phyloP scores from a whole-genome alignment of 2,329 filamentous ascomycete genomes.

The Triangularia setosa region DNA sequence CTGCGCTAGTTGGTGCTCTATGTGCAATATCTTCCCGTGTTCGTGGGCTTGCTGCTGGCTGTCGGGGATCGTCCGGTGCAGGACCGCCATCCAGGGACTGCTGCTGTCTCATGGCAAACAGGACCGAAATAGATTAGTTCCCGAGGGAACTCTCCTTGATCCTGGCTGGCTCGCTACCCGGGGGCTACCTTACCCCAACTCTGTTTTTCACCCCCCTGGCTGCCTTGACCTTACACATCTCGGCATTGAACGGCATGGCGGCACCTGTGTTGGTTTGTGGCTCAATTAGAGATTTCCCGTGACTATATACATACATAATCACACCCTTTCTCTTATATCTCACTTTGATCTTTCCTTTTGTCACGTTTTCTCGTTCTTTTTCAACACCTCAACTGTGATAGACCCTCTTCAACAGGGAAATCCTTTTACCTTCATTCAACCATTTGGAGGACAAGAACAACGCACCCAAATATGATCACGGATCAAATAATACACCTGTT shows the following conservation, averaged over 20 bases:
- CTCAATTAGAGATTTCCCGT: slow-evolving; percentile 1
- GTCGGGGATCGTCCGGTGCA: slow-evolving; percentile 17
- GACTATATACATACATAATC: slow-evolving; percentile 1
- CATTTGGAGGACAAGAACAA: slow-evolving; percentile 11
- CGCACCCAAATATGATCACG: slow-evolving; percentile 28
- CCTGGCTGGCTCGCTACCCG: slow-evolving; percentile 7
- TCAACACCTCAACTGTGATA: slow-evolving; percentile 12
- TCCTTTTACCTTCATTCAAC: not conserved
- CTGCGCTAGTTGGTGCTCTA: not conserved
- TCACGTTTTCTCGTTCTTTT: not conserved
- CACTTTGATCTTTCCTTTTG: not conserved
- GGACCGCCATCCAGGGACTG: slow-evolving; percentile 18
- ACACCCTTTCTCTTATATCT: not conserved
- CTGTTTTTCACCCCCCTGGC: not conserved
- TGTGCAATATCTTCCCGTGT: slow-evolving; percentile 20
- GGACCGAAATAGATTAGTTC: slow-evolving; percentile 13
- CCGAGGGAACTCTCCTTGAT: not conserved
- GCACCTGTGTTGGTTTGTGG: not conserved
- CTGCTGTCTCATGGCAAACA: not conserved
- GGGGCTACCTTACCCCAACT: slow-evolving; percentile 17
- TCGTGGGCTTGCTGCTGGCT: slow-evolving; percentile 6
- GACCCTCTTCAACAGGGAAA: slow-evolving; percentile 22
- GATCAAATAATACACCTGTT: slow-evolving; percentile 35
- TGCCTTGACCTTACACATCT: slow-evolving; percentile 3
- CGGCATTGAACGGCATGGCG: slow-evolving; percentile 20